phyloP scores from a whole-genome alignment of 441 rosid genomes.

The Mallotus repandus region DNA sequence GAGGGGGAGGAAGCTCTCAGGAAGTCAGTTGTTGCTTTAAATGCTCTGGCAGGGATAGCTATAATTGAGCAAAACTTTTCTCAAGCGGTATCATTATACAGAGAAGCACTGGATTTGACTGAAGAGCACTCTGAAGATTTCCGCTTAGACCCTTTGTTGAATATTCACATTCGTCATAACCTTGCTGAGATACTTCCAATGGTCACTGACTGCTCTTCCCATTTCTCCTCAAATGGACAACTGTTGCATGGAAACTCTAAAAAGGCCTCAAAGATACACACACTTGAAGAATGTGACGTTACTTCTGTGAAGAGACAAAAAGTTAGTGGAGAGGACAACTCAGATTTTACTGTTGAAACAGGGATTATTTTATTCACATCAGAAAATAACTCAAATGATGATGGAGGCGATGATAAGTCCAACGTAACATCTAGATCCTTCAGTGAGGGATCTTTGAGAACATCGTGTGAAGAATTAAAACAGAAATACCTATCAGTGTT shows the following conservation, averaged over 20 bases:
- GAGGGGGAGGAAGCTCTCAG: constrained; percentile 99
- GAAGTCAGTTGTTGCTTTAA: constrained; percentile 80
- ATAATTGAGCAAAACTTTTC: constrained; percentile 66
- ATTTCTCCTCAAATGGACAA: constrained; percentile 33
- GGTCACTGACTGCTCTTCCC: constrained; percentile 36
- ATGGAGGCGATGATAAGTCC: constrained; percentile 34
- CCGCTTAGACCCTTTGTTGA: constrained; percentile 85
- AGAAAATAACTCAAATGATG: constrained; percentile 28
- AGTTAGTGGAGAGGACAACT: constrained; percentile 31
- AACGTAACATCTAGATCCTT: constrained; percentile 31
- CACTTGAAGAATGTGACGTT: constrained; percentile 31
- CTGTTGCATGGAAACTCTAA: constrained; percentile 35
- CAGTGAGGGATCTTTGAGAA: constrained; percentile 37
- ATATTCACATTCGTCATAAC: constrained; percentile 92
- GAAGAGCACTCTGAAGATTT: constrained; percentile 80
- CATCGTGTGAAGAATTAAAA: constrained; percentile 59
- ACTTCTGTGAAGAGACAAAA: constrained; percentile 54
- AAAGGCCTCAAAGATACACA: constrained; percentile 37
- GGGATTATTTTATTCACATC: constrained; percentile 24
- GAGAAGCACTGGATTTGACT: constrained; percentile 72
- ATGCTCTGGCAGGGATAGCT: constrained; percentile 92
- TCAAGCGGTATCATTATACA: constrained; percentile 69
- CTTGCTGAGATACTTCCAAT: constrained; percentile 68
- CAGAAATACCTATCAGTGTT: constrained; percentile 72
- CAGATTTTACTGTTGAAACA: constrained; percentile 29